Percentiles rank a stretch among this genome's conserved stretches.
Evolutionary conservation across 2,329 filamentous ascomycete genomes (phyloP).

Genomic region (Tolypocladium inflatum): DNA sequence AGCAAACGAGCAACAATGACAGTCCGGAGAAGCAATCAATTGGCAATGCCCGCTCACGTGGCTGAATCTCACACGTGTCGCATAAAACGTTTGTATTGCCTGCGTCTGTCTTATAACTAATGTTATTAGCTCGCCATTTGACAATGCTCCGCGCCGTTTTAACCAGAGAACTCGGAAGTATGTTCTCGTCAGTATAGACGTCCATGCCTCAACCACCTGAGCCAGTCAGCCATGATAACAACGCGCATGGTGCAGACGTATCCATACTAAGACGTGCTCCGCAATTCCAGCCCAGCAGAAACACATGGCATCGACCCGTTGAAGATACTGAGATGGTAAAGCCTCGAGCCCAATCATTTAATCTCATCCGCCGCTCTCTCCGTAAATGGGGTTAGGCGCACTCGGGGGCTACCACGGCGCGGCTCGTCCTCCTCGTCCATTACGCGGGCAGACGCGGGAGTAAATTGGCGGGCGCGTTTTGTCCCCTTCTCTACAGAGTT

Average conservation of each 20-base stretch:
- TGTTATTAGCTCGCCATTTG: neutral
- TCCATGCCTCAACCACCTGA: neutral
- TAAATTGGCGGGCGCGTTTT: slow-evolving; percentile 38
- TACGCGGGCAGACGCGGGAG: slow-evolving; percentile 33
- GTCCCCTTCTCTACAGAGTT: slow-evolving; percentile 21
- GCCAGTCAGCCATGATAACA: neutral
- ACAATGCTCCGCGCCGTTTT: neutral
- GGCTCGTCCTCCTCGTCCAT: slow-evolving; percentile 40
- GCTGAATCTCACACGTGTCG: too few relatives aligned
- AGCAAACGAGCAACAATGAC: too few relatives aligned
- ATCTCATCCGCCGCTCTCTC: neutral
- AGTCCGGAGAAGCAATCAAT: too few relatives aligned
- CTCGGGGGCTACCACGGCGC: slow-evolving; percentile 17
- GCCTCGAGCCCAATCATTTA: neutral
- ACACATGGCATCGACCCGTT: neutral
- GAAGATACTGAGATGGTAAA: neutral
- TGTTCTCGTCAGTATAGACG: neutral
- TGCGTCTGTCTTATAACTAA: neutral
- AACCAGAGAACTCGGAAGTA: neutral
- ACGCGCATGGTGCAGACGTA: neutral
- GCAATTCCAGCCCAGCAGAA: neutral
- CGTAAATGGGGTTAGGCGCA: slow-evolving; percentile 11
- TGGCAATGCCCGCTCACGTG: too few relatives aligned
- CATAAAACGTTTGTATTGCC: neutral
- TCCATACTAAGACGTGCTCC: neutral